Evolutionary conservation across 257 asterid species (phyloP), one percentile per base, ranked within the genome.

Genomic region (Vinca minor): DNA sequence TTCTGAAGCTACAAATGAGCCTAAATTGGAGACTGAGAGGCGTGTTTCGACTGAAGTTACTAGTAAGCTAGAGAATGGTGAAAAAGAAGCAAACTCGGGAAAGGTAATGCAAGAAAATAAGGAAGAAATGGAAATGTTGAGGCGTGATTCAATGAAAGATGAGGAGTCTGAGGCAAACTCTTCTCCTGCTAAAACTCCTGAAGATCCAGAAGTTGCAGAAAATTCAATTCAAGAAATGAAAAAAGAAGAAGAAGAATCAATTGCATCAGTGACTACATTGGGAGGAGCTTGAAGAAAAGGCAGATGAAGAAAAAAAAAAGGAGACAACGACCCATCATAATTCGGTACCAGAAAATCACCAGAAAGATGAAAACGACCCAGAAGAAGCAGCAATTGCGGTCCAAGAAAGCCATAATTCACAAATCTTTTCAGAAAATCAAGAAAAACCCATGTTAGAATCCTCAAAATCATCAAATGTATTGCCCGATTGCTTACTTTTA

Each of bases 401-500:
- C n/a, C n/a, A n/a, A n/a, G n/a, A n/a, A n/a, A n/a, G n/a, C n/a
- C n/a, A n/a, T n/a, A n/a, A 59, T 9, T 18, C 26, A 10, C 52
- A 26, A 28, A 9, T 56, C 2, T 7, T 31, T 4, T n/a, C 52
- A 59, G 73, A 71, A 36, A 54, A 9, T 14, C 68, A 47, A 66
- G 74, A 44, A 36, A 52, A 61, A 45, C 48, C 32, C 44, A 48
- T 44, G 31, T 35, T 32, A 36, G 73, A 62, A 36, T 47, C 69
- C 45, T 59, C 70, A 42, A 47, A 66, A 32, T 39, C 75, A 17
- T 52, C 75, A 18, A 59, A 73, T 12, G 82, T 66, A 46, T 64
- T 92, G 71, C 96, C 98, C 0, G 95, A 89, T 5, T 89, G 98
- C 76, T 75, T 93, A 80, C 69, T 89, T 47, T 55, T 89, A 64